Evolutionary conservation across 202 grass and related monocot genomes (phyloP).

Genomic region (Panicum hallii): DNA sequence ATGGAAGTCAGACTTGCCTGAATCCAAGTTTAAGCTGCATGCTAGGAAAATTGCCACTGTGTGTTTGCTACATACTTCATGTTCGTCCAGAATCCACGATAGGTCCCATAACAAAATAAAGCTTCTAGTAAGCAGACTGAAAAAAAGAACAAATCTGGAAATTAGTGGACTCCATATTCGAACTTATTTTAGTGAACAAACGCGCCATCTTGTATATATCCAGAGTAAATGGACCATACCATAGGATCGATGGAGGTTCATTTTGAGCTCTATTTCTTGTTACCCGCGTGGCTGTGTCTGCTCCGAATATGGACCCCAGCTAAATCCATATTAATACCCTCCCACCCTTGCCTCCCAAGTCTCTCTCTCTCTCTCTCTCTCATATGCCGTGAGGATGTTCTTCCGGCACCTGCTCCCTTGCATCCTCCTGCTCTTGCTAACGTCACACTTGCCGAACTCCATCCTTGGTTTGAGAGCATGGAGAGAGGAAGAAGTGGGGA

Average conservation of each 20-base stretch:
- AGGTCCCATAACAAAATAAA: conserved; percentile 12
- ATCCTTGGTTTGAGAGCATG: conserved; percentile 47
- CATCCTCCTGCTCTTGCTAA: conserved; percentile 52
- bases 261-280: conserved; percentile 44
- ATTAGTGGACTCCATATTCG: background rate
- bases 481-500: conserved; percentile 35
- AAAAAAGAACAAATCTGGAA: conserved; percentile 1
- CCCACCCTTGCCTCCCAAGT: conserved; percentile 25
- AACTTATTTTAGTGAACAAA: conserved; percentile 35
- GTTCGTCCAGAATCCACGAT: background rate
- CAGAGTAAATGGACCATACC: conserved; percentile 24
- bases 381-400: conserved; percentile 47
- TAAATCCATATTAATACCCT: conserved; percentile 66
- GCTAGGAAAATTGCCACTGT: conserved; percentile 12
- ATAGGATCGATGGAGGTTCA: conserved; percentile 36
- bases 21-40: background rate
- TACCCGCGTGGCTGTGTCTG: conserved; percentile 5
- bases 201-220: conserved; percentile 37
- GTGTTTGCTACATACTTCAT: background rate
- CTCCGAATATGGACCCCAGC: background rate
- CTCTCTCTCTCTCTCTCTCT: conserved; percentile 13
- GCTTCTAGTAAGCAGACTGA: background rate
- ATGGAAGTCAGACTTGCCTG: conserved; percentile 12
- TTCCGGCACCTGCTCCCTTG: conserved; percentile 37
- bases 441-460: conserved; percentile 41